Conservation (phyloP, 164 flowering plant species). For the Liriodendron chinense region DNA sequence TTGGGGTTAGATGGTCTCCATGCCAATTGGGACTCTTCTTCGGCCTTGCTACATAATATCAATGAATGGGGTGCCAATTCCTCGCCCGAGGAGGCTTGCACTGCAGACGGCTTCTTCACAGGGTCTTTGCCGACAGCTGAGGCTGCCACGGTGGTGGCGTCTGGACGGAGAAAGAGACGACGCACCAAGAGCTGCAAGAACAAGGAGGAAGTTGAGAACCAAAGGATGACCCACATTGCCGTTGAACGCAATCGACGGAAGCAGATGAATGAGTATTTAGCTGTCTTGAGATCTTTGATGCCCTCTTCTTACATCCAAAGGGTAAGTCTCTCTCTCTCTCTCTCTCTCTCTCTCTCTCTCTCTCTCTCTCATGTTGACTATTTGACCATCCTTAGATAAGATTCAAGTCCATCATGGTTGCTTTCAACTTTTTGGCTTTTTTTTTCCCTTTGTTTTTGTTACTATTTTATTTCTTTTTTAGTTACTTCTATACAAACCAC, state of each 20-base stretch:
- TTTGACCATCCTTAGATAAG: not conserved
- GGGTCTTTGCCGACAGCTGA: not conserved
- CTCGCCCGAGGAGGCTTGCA: conserved; percentile 18
- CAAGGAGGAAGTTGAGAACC: conserved; percentile 56
- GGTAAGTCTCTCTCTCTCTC: conserved; percentile 23
- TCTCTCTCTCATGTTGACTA: not conserved
- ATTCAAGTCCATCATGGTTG: not conserved
- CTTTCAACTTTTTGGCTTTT: not conserved
- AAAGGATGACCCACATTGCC: conserved; percentile 66
- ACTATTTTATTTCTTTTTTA: not conserved
- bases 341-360: not conserved
- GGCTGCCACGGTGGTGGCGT: not conserved
- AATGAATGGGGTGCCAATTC: conserved; percentile 37
- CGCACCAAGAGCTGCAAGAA: conserved; percentile 40
- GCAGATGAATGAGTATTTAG: conserved; percentile 60
- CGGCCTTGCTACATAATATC: conserved; percentile 26
- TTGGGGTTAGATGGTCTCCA: conserved; percentile 16
- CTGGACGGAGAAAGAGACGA: conserved; percentile 35
- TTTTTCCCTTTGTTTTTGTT: not conserved
- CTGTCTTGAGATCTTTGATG: conserved; percentile 51
- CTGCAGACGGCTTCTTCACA: not conserved
- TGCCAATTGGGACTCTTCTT: conserved; percentile 25
- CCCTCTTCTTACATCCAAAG: conserved; percentile 53
- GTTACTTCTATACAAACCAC: not conserved
- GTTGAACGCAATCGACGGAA: conserved; percentile 57